Evolutionary conservation across 345 rosid genomes (phyloP), one percentile per base, ranked within the genome.

Genomic region (Lepidium africanum): DNA sequence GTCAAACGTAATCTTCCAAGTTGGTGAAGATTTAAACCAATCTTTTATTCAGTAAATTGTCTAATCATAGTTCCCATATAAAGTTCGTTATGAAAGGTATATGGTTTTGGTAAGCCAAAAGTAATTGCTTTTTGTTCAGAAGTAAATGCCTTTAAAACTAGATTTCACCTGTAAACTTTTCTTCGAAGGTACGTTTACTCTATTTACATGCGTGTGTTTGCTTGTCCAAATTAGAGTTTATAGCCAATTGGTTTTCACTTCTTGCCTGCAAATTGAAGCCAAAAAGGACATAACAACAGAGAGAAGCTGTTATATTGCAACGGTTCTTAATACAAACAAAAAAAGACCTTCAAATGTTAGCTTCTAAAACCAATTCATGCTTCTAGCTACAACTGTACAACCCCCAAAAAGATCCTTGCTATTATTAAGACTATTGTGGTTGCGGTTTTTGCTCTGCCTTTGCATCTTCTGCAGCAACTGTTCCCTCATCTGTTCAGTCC

Each of bases 241-340:
- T 5, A 35, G 59, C 42, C 53, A 48, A 11, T 48, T 48, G 32
- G 1, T 21, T 48, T 45, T 47, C 33, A 30, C 33, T 45, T 47
- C 42, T 4, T 38, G 39, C 41, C 16, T 27, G 65, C 59, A 49
- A 59, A 70, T 21, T 60, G 30, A 51, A 60, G 51, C 59, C 35
- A 17, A 69, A 10, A 30, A 25, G 11, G 15, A 32, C 27, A 33
- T 32, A 10, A 5, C 5, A 41, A 32, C 17, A 45, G 42, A 12
- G 38, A 53, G 48, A 59, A 4, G 27, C 37, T 21, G 61, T 33
- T 19, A 9, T 43, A 38, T 38, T 63, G 70, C 40, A 61, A 9
- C 53, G 40, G 16, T 71, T 72, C 65, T 51, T 37, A 25, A 38
- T 63, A 56, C 65, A 39, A 56, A 46, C 49, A 54, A 25, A 12